Conservation (phyloP, 1,284 basidiomycete genomes). For the Pseudozyma sp. region DNA sequence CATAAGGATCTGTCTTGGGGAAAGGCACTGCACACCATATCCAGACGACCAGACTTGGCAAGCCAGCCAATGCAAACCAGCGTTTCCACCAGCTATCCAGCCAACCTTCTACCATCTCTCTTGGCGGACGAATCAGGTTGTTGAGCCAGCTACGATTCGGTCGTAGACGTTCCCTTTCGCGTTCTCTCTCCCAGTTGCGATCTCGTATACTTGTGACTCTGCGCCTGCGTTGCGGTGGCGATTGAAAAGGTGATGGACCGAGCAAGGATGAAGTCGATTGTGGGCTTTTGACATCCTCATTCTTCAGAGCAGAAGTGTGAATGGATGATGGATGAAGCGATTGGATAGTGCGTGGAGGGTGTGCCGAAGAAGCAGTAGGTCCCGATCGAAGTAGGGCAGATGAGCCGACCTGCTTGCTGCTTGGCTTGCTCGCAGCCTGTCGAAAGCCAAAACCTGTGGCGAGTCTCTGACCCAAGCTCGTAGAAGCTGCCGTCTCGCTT, state of each 20-base stretch:
- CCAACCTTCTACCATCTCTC: constrained; percentile 71
- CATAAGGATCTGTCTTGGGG: constrained; percentile 71
- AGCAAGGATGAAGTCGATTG: constrained; percentile 13
- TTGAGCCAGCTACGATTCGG: constrained; percentile 47
- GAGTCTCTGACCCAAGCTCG: constrained; percentile 36
- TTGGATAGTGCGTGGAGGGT: constrained; percentile 15
- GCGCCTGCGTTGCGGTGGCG: constrained; percentile 29
- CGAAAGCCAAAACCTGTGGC: constrained; percentile 40
- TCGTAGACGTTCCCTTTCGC: constrained; percentile 29
- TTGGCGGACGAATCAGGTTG: constrained; percentile 69
- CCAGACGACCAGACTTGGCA: constrained; percentile 73
- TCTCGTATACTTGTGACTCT: constrained; percentile 47
- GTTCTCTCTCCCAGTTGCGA: constrained; percentile 41
- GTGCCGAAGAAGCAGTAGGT: background rate
- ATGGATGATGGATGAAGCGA: constrained; percentile 18
- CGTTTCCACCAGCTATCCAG: constrained; percentile 72
- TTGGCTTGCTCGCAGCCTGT: constrained; percentile 16
- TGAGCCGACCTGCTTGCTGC: constrained; percentile 2
- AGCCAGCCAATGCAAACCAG: constrained; percentile 71
- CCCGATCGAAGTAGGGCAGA: constrained; percentile 10
- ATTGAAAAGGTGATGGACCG: constrained; percentile 38
- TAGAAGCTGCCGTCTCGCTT: constrained; percentile 18
- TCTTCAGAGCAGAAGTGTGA: background rate
- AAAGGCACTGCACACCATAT: constrained; percentile 74
- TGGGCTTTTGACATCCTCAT: constrained; percentile 5